These are phyloP conservation scores for Pisolithus microcarpus DNA, from an alignment of 768 basidiomycete species.

Conservation along the genomic window DNA sequence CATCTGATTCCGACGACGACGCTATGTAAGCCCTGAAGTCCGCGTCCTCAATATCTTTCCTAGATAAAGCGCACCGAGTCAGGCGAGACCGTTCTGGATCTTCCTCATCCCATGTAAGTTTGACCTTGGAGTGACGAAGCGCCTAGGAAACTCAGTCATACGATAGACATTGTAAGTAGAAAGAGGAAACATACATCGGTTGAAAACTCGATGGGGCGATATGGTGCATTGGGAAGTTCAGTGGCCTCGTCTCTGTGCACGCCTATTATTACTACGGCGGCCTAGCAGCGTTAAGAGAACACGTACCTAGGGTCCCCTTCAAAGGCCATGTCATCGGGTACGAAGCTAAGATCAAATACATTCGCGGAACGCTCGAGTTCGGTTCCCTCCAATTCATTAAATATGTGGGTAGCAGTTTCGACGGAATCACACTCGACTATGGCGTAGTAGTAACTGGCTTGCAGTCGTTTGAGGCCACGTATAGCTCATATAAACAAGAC, in stretches of 20 bases:
- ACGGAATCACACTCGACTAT: conserved; percentile 81
- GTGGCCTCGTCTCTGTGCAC: conserved; percentile 73
- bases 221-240: conserved; percentile 49
- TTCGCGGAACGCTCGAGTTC: conserved; percentile 97
- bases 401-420: conserved; percentile 71
- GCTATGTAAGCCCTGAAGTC: conserved; percentile 82
- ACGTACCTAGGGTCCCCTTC: conserved; percentile 67
- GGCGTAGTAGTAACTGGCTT: conserved; percentile 86
- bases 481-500: neutral
- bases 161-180: too few relatives aligned
- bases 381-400: conserved; percentile 83
- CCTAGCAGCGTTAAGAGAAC: neutral
- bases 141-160: conserved; percentile 45
- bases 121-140: conserved; percentile 95
- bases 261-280: neutral
- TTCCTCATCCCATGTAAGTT: conserved; percentile 97
- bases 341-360: conserved; percentile 90
- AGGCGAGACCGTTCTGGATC: conserved; percentile 79
- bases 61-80: conserved; percentile 70
- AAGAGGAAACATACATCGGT: conserved; percentile 64
- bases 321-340: conserved; percentile 84
- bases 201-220: conserved; percentile 80
- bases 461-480: neutral
- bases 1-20: conserved; percentile 39
- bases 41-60: conserved; percentile 83